Base-by-base conservation (phyloP, 106 monocot species). In the Acanthochlamys bracteata region DNA sequence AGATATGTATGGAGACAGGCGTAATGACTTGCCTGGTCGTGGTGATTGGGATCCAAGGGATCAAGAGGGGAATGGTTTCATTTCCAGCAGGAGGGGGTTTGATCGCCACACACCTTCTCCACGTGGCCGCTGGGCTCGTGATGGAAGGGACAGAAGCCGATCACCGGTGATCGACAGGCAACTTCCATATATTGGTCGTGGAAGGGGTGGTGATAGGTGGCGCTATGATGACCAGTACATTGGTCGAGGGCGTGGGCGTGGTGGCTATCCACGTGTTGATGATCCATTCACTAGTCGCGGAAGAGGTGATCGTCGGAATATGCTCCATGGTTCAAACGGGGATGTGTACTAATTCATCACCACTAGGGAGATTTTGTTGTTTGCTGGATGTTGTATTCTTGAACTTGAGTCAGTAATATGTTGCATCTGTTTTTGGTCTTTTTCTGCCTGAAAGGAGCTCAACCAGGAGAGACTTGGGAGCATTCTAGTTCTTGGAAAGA, bases 91-190 rank as follows among this genome's bases (percentile, higher is more conserved):
- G 40, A 72, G 79, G 55, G 70, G 43, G 27, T 69, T 52, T 17
- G 73, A 72, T 56, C 74, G 71, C 26, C 78, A 47, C 4, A 58
- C 77, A 16, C 76, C 40, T 1, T 69, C 74, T 17, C 79, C 79
- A 17, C 65, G 61, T 40, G 63, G 55, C 24, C 71, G 42, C 9
- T 86, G 82, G 85, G 53, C 20, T 27, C 61, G 39, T 7, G 69
- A 65, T 53, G 2, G 70, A 27, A 71, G 84, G 55, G 83, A 76
- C 33, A 76, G 95, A 64, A 90, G 86, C 61, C 59, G 80, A 42
- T 82, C 95, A 1, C 92, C 87, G 4, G 8, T 71, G 0, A 66
- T 63, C 23, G 65, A 23, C 56, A 63, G 71, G 54, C 59, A 53
- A 10, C 13, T 63, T 63, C 54, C 82, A 15, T 75, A 49, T 53